Evolutionary conservation across 768 basidiomycete genomes (phyloP).

Genomic region (Collybia sordida): DNA sequence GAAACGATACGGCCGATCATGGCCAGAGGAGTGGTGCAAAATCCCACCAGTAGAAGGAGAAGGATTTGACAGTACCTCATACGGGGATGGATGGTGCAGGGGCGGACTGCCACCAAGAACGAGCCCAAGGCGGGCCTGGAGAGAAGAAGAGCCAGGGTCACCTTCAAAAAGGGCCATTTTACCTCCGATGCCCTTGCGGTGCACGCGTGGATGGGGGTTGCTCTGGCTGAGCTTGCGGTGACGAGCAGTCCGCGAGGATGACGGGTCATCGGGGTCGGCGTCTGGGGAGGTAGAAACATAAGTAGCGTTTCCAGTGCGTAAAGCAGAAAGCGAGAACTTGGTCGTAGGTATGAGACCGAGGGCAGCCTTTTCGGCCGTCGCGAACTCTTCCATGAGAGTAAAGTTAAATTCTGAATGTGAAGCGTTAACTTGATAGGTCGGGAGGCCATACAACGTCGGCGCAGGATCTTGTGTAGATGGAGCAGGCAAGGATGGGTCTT

Average conservation of each 20-base stretch:
- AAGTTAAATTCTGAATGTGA: conserved; percentile 72
- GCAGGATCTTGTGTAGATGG: conserved; percentile 11
- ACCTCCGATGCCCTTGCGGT: conserved; percentile 61
- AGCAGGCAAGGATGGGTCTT: conserved; percentile 49
- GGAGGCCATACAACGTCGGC: conserved; percentile 45
- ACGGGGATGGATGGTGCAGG: not conserved
- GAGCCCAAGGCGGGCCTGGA: conserved; percentile 34
- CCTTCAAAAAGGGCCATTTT: conserved; percentile 92
- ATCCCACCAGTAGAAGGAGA: conserved; percentile 25
- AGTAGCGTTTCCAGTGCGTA: conserved; percentile 11
- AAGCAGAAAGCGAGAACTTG: conserved; percentile 34
- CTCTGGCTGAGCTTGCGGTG: conserved; percentile 89
- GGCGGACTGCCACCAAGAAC: conserved; percentile 2
- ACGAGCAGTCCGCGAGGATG: conserved; percentile 29
- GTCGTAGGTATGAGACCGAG: conserved; percentile 55
- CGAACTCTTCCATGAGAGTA: conserved; percentile 73
- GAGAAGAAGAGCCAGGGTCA: conserved; percentile 46
- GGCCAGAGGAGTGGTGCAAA: conserved; percentile 42
- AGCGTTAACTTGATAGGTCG: conserved; percentile 66
- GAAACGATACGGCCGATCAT: conserved; percentile 94
- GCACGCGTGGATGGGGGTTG: conserved; percentile 62
- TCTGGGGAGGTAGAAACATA: not conserved
- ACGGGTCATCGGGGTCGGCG: not conserved
- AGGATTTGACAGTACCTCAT: not conserved
- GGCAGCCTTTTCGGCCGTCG: conserved; percentile 61